phyloP scores from a whole-genome alignment of 169 alveolate species.

The Plasmodium inui region DNA sequence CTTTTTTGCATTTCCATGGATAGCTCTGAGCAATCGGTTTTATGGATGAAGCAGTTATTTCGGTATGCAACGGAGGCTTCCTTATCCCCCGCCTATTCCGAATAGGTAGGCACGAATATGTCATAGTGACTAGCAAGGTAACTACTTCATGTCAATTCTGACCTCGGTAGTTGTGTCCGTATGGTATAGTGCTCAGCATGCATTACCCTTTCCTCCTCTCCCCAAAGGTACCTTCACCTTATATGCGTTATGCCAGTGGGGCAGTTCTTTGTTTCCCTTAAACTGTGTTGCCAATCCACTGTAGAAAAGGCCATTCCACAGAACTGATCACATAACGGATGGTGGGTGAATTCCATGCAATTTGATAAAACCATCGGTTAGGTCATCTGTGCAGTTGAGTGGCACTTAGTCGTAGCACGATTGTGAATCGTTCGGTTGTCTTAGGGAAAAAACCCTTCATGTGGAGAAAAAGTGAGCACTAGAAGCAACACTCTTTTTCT shows the following conservation, averaged over 20 bases:
- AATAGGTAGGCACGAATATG: background rate
- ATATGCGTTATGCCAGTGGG: background rate
- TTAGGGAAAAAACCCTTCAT: background rate
- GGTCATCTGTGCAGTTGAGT: background rate
- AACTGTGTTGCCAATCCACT: background rate
- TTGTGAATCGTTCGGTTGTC: background rate
- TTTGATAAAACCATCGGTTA: background rate
- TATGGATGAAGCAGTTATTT: background rate
- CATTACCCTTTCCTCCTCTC: background rate
- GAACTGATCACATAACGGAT: background rate
- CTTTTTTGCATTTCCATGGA: background rate
- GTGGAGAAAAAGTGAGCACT: background rate
- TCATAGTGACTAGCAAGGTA: background rate
- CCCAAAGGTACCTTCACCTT: background rate
- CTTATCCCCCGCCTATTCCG: background rate
- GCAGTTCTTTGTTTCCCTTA: background rate
- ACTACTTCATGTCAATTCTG: background rate
- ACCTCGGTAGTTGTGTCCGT: background rate
- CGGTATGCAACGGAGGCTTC: background rate
- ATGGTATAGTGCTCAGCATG: background rate
- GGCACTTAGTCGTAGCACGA: background rate
- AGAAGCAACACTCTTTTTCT: background rate
- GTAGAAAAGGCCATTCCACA: background rate
- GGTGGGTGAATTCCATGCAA: background rate
- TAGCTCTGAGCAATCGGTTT: background rate